phyloP scores from a whole-genome alignment of 169 alveolate genomes.

The Plasmodium coatneyi region DNA sequence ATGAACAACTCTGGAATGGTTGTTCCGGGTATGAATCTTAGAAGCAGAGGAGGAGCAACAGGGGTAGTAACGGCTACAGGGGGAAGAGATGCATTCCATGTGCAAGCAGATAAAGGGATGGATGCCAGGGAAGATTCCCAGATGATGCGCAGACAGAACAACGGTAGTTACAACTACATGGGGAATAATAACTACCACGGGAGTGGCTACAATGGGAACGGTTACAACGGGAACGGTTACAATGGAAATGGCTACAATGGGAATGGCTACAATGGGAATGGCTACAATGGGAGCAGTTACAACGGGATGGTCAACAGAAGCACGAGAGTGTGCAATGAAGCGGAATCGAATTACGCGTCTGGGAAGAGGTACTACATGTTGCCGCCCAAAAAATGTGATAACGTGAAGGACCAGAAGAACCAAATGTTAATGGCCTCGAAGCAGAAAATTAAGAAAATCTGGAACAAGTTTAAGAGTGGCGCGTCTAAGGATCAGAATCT shows the following conservation, averaged over 20 bases:
- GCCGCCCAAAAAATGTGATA: constrained; percentile 23
- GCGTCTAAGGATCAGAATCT: constrained; percentile 44
- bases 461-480: constrained; percentile 50
- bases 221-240: not conserved
- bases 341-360: constrained; percentile 2
- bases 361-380: constrained; percentile 31
- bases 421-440: constrained; percentile 49
- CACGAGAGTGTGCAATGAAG: constrained; percentile 7
- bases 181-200: not conserved
- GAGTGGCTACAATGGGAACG: not conserved
- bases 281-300: not conserved
- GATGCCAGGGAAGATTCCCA: constrained; percentile 7
- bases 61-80: not conserved
- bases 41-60: not conserved
- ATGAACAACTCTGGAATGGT: not conserved
- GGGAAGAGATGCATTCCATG: not conserved
- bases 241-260: not conserved
- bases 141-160: not conserved
- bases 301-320: not conserved
- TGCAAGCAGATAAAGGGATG: constrained; percentile 1
- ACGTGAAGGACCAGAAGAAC: constrained; percentile 15
- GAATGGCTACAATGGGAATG: not conserved
- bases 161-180: not conserved
- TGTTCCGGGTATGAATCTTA: not conserved
- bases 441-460: constrained; percentile 58